A percentile compares a stretch with the other conserved stretches of the same genome.
phyloP scores from a whole-genome alignment of 768 basidiomycete genomes.

The Mycena albidolilacea region DNA sequence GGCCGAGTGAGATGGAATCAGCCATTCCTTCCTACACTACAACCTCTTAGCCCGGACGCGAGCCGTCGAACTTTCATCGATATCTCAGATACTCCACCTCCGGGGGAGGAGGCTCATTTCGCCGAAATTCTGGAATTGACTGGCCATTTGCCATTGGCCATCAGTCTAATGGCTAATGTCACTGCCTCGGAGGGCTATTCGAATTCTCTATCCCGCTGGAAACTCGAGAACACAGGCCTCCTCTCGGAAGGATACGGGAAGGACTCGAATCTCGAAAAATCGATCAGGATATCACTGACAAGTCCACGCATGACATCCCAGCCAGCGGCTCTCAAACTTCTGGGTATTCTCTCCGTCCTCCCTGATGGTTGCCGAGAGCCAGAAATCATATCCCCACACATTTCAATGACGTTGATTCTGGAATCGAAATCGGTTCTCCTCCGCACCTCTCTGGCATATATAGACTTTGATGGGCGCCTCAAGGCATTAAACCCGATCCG shows the following conservation, averaged over 20 bases:
- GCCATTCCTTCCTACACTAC: not conserved
- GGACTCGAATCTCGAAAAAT: not conserved
- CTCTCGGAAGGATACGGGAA: not conserved
- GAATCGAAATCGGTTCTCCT: not conserved
- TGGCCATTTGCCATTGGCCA: not conserved
- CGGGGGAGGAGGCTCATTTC: not conserved
- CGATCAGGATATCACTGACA: not conserved
- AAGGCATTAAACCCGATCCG: not conserved
- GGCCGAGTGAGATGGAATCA: not conserved
- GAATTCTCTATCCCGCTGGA: not conserved
- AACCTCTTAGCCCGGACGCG: not conserved
- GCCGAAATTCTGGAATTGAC: not conserved
- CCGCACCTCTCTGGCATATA: not conserved
- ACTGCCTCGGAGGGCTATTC: not conserved
- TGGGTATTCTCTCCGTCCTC: not conserved
- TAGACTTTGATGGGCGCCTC: not conserved
- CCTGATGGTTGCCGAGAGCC: not conserved
- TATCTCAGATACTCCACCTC: not conserved
- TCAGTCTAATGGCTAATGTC: conserved; percentile 2
- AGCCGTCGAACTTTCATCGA: not conserved
- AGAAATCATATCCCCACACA: not conserved
- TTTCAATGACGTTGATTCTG: not conserved
- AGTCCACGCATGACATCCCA: not conserved
- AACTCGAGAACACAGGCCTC: not conserved
- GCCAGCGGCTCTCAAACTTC: not conserved